Evolutionary conservation across 208 protist genomes (phyloP), one percentile per base, ranked within the genome.

Genomic region (Leishmania tropica): DNA sequence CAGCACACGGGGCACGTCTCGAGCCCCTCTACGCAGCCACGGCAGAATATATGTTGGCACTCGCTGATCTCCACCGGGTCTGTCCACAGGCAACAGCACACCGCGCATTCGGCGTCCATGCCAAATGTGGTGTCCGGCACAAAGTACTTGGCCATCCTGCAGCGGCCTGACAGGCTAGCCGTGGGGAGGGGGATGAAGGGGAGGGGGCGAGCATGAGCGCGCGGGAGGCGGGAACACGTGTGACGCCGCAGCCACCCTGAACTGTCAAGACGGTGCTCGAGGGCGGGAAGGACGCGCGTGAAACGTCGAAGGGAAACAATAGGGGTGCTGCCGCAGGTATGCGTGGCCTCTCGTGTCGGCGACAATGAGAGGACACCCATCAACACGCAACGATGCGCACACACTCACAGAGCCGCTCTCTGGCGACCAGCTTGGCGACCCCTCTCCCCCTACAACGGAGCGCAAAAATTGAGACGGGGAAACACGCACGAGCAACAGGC

Each of bases 1-100:
- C 87, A 83, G 76, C 92, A 95, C 10, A 84, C 81, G 3, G 92
- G 92, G 74, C 92, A 95, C n/a, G 37, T 78, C 37, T 79, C 67
- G n/a, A 90, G 75, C 0, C 67, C 53, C 11, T 84, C 80, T 28
- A 93, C 67, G 74, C 92, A 95, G 15, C n/a, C 68, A 1, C 80
- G 62, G 64, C 92, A 95, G 48, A 90, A 93, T 56, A 93, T 92
- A 85, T 95, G 92, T 58, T 89, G 80, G 47, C 89, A 95, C 8
- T 81, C 85, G 31, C 76, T 81, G 5, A 91, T 54, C 58, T 93
- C 92, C 13, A 88, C 80, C 10, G 89, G 87, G 48, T 93, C 80
- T 2, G 79, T 89, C 85, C 85, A 90, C 35, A 91, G 62, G 40
- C 81, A 86, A 37, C 48, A 89, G 58, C 90, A 93, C 11, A 93